Conservation (phyloP, 106 monocot species). For the Allium sativum region DNA sequence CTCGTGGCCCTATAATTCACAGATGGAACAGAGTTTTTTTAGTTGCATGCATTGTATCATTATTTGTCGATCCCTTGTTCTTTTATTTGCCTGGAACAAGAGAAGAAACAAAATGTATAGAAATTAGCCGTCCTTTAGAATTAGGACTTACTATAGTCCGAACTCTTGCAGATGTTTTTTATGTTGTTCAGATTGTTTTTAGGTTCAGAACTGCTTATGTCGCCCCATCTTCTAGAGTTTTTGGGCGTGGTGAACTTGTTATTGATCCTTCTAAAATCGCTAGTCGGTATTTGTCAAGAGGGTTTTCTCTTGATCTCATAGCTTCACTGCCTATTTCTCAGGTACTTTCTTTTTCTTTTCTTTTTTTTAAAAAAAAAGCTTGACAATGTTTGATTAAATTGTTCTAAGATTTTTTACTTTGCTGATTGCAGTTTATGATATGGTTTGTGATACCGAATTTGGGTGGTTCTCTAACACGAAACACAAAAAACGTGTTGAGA, state of each 20-base stretch:
- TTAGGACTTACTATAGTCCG: constrained; percentile 43
- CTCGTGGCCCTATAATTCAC: constrained; percentile 41
- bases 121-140: constrained; percentile 24
- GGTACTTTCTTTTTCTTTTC: constrained; percentile 15
- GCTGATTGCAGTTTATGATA: constrained; percentile 46
- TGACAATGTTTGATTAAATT: too few relatives aligned
- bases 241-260: constrained; percentile 82
- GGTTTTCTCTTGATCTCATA: constrained; percentile 54
- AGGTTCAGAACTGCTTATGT: constrained; percentile 65
- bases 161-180: constrained; percentile 51
- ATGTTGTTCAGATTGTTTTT: constrained; percentile 50
- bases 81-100: constrained; percentile 54
- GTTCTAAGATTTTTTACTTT: too few relatives aligned
- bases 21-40: constrained; percentile 69
- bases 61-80: constrained; percentile 76
- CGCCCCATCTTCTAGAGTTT: constrained; percentile 83
- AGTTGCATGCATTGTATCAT: constrained; percentile 40
- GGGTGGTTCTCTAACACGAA: constrained; percentile 32
- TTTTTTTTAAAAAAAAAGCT: background rate
- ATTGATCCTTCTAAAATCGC: constrained; percentile 57
- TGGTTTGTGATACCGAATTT: constrained; percentile 66
- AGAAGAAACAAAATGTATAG: constrained; percentile 23
- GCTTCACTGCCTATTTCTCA: constrained; percentile 79
- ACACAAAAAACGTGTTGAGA: constrained; percentile 49
- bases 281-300: constrained; percentile 40